Evolutionary conservation across 345 rosid species (phyloP).

Genomic region (Iberis pinnata): DNA sequence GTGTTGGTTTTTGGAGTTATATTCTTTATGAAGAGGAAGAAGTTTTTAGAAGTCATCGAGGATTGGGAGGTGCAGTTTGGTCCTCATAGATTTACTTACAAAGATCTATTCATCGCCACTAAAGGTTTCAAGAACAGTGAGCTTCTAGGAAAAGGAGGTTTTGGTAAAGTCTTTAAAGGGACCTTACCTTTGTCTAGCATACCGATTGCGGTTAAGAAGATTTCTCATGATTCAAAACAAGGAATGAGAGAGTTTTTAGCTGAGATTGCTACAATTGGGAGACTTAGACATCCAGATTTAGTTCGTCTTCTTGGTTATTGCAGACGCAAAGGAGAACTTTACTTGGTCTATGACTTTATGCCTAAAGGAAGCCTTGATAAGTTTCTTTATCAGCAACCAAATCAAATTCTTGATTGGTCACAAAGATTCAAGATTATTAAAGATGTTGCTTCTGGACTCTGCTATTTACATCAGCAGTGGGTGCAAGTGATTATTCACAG

Average conservation of each 20-base stretch:
- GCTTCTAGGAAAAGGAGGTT: slow-evolving; percentile 40
- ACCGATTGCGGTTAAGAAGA: slow-evolving; percentile 37
- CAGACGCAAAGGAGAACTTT: slow-evolving; percentile 32
- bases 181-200: slow-evolving; percentile 17
- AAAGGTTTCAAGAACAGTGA: slow-evolving; percentile 44
- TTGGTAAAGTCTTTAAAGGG: slow-evolving; percentile 43
- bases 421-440: slow-evolving; percentile 28
- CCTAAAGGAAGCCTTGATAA: slow-evolving; percentile 37
- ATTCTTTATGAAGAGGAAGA: slow-evolving; percentile 21
- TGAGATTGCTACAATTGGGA: slow-evolving; percentile 37
- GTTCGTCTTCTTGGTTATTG: slow-evolving; percentile 41
- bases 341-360: slow-evolving; percentile 39
- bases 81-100: slow-evolving; percentile 31
- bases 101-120: slow-evolving; percentile 32
- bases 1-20: slow-evolving; percentile 23
- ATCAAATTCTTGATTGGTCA: slow-evolving; percentile 31
- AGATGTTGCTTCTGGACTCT: slow-evolving; percentile 36
- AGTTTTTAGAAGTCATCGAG: slow-evolving; percentile 33
- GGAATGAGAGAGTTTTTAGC: slow-evolving; percentile 41
- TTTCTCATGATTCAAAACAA: slow-evolving; percentile 27
- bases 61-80: slow-evolving; percentile 43
- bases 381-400: slow-evolving; percentile 19
- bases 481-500: too few species aligned
- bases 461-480: slow-evolving; percentile 21
- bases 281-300: slow-evolving; percentile 37